Conservation (phyloP, 2,329 filamentous ascomycete species). For the Aureobasidium pullulans region DNA sequence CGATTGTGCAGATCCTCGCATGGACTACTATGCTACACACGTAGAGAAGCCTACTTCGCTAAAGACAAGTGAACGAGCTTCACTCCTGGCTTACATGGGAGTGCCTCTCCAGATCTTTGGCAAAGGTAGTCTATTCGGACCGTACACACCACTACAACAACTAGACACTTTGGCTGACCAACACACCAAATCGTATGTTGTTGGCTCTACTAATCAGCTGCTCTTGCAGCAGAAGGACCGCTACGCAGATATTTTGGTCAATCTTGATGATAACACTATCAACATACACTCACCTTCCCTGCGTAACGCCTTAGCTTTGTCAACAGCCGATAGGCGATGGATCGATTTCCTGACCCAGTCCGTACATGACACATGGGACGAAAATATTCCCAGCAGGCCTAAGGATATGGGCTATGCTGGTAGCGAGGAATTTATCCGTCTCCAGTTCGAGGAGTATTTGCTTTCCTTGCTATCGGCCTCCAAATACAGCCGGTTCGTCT, state of each 20-base stretch:
- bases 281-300: slow-evolving; percentile 77
- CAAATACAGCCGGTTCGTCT: slow-evolving; percentile 64
- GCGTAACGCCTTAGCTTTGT: slow-evolving; percentile 66
- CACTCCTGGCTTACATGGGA: slow-evolving; percentile 88
- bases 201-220: slow-evolving; percentile 92
- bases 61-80: slow-evolving; percentile 84
- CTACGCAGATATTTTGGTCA: slow-evolving; percentile 93
- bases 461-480: slow-evolving; percentile 79
- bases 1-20: slow-evolving; percentile 89
- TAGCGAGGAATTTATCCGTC: slow-evolving; percentile 92
- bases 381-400: slow-evolving; percentile 77
- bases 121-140: slow-evolving; percentile 90
- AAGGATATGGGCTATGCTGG: slow-evolving; percentile 92
- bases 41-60: slow-evolving; percentile 73
- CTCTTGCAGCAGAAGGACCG: slow-evolving; percentile 89
- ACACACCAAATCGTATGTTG: slow-evolving; percentile 93
- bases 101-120: slow-evolving; percentile 91
- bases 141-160: slow-evolving; percentile 93
- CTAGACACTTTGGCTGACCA: slow-evolving; percentile 89
- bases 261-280: slow-evolving; percentile 83
- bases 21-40: slow-evolving; percentile 73
- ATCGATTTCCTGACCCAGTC: slow-evolving; percentile 92
- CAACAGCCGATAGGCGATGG: slow-evolving; percentile 85
- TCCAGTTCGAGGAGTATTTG: slow-evolving; percentile 96
- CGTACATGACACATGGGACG: slow-evolving; percentile 95